A percentile compares a stretch with the other conserved stretches of the same genome.
Evolutionary conservation across 148 eudicot genomes (phyloP).

Genomic region (Rhododendron griersonianum): DNA sequence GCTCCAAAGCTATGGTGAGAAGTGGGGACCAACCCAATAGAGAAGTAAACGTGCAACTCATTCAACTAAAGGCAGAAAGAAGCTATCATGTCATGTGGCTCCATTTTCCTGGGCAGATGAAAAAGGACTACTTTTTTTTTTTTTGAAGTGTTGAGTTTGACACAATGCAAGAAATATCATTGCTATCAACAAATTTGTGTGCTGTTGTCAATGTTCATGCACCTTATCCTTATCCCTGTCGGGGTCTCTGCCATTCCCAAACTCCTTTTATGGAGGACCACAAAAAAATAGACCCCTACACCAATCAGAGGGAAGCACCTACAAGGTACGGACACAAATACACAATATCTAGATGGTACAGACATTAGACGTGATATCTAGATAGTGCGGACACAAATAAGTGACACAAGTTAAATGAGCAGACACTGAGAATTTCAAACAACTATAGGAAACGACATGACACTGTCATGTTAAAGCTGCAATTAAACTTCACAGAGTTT

Average conservation of each 20-base stretch:
- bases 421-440: too few species aligned
- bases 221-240: background rate
- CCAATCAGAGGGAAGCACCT: background rate
- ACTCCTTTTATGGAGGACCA: slow-evolving; percentile 5
- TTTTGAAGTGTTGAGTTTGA: background rate
- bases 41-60: background rate
- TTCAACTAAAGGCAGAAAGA: background rate
- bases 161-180: slow-evolving; percentile 5
- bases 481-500: too few species aligned
- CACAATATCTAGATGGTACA: too few species aligned
- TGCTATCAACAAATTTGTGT: background rate
- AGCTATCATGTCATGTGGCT: background rate
- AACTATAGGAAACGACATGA: too few species aligned
- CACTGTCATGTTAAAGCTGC: too few species aligned
- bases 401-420: too few species aligned
- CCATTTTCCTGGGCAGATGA: background rate
- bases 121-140: background rate
- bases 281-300: background rate
- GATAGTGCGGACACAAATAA: too few species aligned
- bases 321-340: too few species aligned
- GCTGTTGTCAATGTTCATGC: background rate
- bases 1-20: background rate
- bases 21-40: background rate
- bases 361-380: too few species aligned
- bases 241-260: background rate